A percentile compares a stretch with the other conserved stretches of the same genome.
These are phyloP conservation scores for Kwoniella dejecticola DNA, from an alignment of 768 basidiomycete species.

Conservation along the genomic window DNA sequence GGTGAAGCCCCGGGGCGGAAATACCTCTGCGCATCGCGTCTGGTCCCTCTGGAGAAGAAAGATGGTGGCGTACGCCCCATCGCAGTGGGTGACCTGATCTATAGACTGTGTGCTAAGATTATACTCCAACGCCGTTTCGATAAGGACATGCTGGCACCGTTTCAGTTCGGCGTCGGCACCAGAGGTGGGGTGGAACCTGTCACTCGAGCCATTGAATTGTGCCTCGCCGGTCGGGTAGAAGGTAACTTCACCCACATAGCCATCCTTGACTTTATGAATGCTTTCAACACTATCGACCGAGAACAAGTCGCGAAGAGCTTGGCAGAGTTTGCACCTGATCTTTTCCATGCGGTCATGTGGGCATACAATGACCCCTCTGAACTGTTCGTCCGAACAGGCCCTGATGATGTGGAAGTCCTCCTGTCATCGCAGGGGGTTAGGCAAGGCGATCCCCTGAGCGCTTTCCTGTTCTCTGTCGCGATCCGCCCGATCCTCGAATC, in stretches of 20 bases:
- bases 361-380: neutral
- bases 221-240: neutral
- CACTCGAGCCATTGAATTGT: neutral
- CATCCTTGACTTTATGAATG: constrained; percentile 36
- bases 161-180: neutral
- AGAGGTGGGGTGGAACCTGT: neutral
- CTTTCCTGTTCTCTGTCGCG: constrained; percentile 29
- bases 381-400: neutral
- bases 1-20: constrained; percentile 6
- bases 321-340: neutral
- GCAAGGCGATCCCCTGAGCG: constrained; percentile 36
- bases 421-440: constrained; percentile 25
- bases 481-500: constrained; percentile 18
- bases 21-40: constrained; percentile 22
- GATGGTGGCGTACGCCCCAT: constrained; percentile 35
- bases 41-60: constrained; percentile 30
- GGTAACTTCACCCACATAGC: constrained; percentile 2
- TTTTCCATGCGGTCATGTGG: neutral
- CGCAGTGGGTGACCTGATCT: constrained; percentile 39
- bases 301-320: neutral
- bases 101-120: constrained; percentile 26
- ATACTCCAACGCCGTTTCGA: neutral
- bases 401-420: neutral
- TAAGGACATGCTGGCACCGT: neutral
- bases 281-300: constrained; percentile 29